phyloP scores from a whole-genome alignment of 2,329 filamentous ascomycete genomes.

The Talaromyces rugulosus region DNA sequence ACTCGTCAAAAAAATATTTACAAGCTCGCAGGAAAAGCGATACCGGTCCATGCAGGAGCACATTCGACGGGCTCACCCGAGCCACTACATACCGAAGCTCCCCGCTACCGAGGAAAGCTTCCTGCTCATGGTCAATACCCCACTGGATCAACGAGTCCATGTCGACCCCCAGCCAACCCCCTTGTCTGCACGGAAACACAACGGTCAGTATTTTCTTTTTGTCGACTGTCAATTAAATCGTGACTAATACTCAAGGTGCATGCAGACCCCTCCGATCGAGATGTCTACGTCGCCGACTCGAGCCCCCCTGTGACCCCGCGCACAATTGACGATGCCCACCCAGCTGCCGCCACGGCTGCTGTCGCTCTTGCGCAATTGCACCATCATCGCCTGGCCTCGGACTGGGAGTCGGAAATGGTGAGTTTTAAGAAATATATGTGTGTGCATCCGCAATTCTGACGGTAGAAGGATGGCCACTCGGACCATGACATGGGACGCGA shows the following conservation, averaged over 20 bases:
- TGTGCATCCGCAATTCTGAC: neutral
- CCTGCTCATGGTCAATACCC: slow-evolving; percentile 88
- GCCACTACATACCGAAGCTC: slow-evolving; percentile 96
- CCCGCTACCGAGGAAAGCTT: slow-evolving; percentile 98
- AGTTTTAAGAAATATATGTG: slow-evolving; percentile 29
- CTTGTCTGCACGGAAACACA: slow-evolving; percentile 31
- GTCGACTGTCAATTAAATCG: too few relatives aligned
- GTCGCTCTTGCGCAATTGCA: slow-evolving; percentile 83
- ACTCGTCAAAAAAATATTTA: neutral
- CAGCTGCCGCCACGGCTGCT: slow-evolving; percentile 70
- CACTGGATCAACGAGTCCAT: slow-evolving; percentile 67
- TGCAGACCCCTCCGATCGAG: slow-evolving; percentile 47
- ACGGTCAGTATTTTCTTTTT: slow-evolving; percentile 16
- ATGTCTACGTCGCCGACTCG: slow-evolving; percentile 64
- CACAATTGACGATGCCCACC: slow-evolving; percentile 64
- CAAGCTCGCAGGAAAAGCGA: slow-evolving; percentile 69
- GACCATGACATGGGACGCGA: slow-evolving; percentile 64
- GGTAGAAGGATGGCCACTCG: slow-evolving; percentile 64
- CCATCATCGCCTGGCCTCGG: slow-evolving; percentile 69
- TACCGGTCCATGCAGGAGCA: slow-evolving; percentile 99
- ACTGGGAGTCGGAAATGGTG: slow-evolving; percentile 76
- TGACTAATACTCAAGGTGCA: slow-evolving; percentile 18
- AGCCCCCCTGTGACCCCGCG: slow-evolving; percentile 66
- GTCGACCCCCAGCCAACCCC: slow-evolving; percentile 38
- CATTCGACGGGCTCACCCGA: slow-evolving; percentile 92